phyloP scores from a whole-genome alignment of 2,329 filamentous ascomycete species.

The Fusarium sp. region DNA sequence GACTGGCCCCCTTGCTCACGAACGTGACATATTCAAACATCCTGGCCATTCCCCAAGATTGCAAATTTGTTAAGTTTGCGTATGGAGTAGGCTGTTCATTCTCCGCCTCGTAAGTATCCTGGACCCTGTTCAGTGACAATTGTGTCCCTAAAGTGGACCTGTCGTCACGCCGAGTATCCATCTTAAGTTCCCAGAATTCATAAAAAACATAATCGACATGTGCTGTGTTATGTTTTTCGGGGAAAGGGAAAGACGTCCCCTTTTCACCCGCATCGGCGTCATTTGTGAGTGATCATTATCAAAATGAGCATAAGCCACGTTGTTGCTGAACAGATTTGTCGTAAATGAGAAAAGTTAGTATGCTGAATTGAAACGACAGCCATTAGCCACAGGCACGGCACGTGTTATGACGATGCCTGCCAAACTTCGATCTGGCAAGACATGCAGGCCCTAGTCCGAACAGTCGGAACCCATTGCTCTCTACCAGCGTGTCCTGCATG shows the following conservation, averaged over 20 bases:
- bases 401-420: neutral
- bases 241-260: neutral
- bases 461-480: neutral
- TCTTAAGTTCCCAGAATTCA: neutral
- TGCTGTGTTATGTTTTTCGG: neutral
- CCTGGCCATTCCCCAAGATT: conserved; percentile 10
- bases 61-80: neutral
- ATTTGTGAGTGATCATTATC: neutral
- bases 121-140: conserved; percentile 15
- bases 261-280: neutral
- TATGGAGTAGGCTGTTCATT: neutral
- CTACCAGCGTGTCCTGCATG: neutral
- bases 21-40: conserved; percentile 2
- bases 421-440: conserved; percentile 14
- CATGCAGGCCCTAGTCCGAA: neutral
- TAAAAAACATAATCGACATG: neutral
- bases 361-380: conserved; percentile 16
- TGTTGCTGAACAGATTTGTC: neutral
- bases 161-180: neutral
- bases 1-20: neutral
- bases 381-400: neutral
- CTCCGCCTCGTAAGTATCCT: neutral
- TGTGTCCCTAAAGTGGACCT: conserved; percentile 4
- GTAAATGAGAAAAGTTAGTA: neutral
- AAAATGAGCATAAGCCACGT: neutral